Percentiles rank a stretch among this genome's conserved stretches.
Conservation (phyloP, 306 rosid genomes). For the Pyrus pyrifolia region DNA sequence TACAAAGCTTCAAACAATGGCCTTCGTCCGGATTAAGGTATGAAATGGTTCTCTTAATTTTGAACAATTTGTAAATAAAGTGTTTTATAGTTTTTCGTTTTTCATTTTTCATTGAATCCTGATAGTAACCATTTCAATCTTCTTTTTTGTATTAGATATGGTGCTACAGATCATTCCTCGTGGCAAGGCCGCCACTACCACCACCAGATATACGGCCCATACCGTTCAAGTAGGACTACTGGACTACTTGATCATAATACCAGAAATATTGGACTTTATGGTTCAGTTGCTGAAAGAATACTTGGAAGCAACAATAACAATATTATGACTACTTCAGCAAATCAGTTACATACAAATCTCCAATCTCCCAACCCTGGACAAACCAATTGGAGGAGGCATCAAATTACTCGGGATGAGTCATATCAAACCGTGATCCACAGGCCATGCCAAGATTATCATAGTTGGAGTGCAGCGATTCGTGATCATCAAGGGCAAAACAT, state of each 20-base stretch:
- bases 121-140: background rate
- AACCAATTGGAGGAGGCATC: constrained; percentile 12
- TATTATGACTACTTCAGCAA: background rate
- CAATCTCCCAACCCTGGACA: background rate
- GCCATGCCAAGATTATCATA: background rate
- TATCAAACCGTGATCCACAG: background rate
- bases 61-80: background rate
- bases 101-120: background rate
- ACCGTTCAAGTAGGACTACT: background rate
- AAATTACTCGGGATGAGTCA: background rate
- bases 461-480: background rate
- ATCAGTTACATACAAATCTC: background rate
- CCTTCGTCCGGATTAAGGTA: constrained; percentile 31
- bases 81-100: background rate
- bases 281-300: constrained; percentile 20
- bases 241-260: background rate
- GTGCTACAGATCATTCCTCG: background rate
- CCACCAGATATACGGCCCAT: constrained; percentile 20
- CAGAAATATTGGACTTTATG: constrained; percentile 16
- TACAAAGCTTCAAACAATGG: constrained; percentile 30
- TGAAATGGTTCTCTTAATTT: background rate
- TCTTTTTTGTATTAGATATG: constrained; percentile 5
- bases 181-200: constrained; percentile 15
- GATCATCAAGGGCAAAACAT: background rate
- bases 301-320: constrained; percentile 14